Base-by-base conservation (phyloP, 768 basidiomycete genomes). In the Podaxis sp. region DNA sequence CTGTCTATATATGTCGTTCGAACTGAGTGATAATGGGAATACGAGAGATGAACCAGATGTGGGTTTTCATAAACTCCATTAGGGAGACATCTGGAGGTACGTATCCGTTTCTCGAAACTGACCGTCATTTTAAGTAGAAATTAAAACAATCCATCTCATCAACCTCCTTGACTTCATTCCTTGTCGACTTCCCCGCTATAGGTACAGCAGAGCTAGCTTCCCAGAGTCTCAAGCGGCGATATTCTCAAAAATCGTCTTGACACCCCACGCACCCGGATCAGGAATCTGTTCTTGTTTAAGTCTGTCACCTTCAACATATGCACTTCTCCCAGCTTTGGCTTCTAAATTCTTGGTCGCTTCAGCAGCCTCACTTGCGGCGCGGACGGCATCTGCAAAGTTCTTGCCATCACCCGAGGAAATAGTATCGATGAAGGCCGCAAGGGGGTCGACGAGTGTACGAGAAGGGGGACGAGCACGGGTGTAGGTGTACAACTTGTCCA, bases 191-290 rank as follows among this genome's bases (percentile, higher is more conserved):
- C 44, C 44, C 19, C 3, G 44, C n/a, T 8, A 46, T 46, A n/a
- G 17, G 17, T 46, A 46, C 44, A 46, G 1, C 30, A 33, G 8
- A 33, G 9, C 8, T 9, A 9, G 33, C n/a, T 46, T 46, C 44
- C 44, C 17, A 46, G 44, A 19, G n/a, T 17, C 17, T 66, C 56
- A 66, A 26, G 44, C 56, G 28, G 51, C 55, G 53, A 91, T 73
- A 44, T 79, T 84, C 71, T 90, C 84, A 62, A 94, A 68, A 61
- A 93, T 84, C 8, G 82, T 81, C 69, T 88, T 90, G 60, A 96
- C 86, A 51, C 93, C 94, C 92, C 93, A 94, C 33, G 95, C 95
- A 40, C 95, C 95, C 0, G 95, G 94, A 76, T 98, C 95, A 2
- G 93, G 76, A 22, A 92, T 81, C 42, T 76, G 80, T 72, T 89